Conservation (phyloP, 768 basidiomycete species). For the Piloderma croceum region DNA sequence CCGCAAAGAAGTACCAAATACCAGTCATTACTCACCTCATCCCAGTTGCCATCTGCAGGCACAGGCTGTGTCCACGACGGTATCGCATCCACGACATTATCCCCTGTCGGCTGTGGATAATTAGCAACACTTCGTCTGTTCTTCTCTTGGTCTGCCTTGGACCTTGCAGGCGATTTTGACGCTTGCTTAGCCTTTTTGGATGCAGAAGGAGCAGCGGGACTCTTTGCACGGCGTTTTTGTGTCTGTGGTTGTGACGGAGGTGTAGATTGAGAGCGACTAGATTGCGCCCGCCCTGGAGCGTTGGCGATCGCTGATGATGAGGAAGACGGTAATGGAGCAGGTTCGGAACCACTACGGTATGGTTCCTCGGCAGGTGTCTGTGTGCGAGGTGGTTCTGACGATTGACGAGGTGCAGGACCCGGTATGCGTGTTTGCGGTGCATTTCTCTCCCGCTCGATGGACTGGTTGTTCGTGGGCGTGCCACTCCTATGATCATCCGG, state of each 20-base stretch:
- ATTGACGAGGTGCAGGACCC: constrained; percentile 26
- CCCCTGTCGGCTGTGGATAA: constrained; percentile 57
- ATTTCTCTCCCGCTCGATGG: constrained; percentile 27
- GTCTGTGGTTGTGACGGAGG: constrained; percentile 12
- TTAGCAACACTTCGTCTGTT: constrained; percentile 56
- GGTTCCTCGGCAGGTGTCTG: constrained; percentile 36
- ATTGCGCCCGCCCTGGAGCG: constrained; percentile 8
- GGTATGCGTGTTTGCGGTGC: constrained; percentile 39
- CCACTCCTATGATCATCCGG: constrained; percentile 32
- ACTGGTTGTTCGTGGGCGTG: constrained; percentile 36
- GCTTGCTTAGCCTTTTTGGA: constrained; percentile 37
- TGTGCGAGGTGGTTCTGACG: constrained; percentile 42
- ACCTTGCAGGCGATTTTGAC: constrained; percentile 25
- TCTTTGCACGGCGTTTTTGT: constrained; percentile 40
- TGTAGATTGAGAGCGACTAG: constrained; percentile 25
- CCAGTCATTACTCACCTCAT: constrained; percentile 50
- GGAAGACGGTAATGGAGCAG: constrained; percentile 30
- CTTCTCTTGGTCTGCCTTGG: constrained; percentile 38
- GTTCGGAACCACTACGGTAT: constrained; percentile 37
- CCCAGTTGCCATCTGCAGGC: constrained; percentile 70
- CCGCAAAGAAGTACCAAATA: constrained; percentile 4
- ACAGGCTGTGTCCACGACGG: constrained; percentile 79
- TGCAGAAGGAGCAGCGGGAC: constrained; percentile 39
- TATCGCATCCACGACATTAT: constrained; percentile 65
- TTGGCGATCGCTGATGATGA: constrained; percentile 24